A percentile compares a stretch with the other conserved stretches of the same genome.
Evolutionary conservation across 257 asterid genomes (phyloP).

Genomic region (Linaria vulgaris): DNA sequence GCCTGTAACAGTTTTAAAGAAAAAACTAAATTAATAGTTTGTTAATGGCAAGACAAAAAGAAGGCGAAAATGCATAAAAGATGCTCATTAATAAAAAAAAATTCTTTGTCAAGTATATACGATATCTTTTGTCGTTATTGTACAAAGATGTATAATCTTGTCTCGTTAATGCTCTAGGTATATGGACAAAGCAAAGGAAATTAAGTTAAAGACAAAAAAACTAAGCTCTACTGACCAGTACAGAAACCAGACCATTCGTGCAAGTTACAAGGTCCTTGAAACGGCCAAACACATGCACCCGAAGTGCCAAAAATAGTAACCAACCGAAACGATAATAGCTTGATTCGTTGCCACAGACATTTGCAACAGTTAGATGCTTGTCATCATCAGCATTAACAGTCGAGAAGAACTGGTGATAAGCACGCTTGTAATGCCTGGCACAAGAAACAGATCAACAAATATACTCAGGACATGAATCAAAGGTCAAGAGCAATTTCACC

Average conservation of each 20-base stretch:
- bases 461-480: slow-evolving; percentile 20
- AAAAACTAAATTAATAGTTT: slow-evolving; percentile 26
- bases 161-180: slow-evolving; percentile 13
- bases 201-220: slow-evolving; percentile 13
- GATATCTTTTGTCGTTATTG: background rate
- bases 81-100: background rate
- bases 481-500: slow-evolving; percentile 5
- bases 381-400: slow-evolving; percentile 41
- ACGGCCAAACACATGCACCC: slow-evolving; percentile 64
- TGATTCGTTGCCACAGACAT: slow-evolving; percentile 29
- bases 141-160: background rate
- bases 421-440: slow-evolving; percentile 79
- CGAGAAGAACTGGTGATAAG: slow-evolving; percentile 66
- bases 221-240: slow-evolving; percentile 65
- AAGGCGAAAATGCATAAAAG: slow-evolving; percentile 6
- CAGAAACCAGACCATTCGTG: slow-evolving; percentile 84
- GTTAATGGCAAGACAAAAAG: no score
- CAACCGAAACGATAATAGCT: slow-evolving; percentile 92
- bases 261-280: slow-evolving; percentile 84
- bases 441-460: slow-evolving; percentile 22
- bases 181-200: slow-evolving; percentile 12
- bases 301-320: slow-evolving; percentile 86
- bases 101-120: background rate
- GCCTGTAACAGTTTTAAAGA: slow-evolving; percentile 53
- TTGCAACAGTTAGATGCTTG: slow-evolving; percentile 42